These are phyloP conservation scores for Lasiodiplodia citricola DNA, from an alignment of 2,329 filamentous ascomycete species.

Conservation along the genomic window DNA sequence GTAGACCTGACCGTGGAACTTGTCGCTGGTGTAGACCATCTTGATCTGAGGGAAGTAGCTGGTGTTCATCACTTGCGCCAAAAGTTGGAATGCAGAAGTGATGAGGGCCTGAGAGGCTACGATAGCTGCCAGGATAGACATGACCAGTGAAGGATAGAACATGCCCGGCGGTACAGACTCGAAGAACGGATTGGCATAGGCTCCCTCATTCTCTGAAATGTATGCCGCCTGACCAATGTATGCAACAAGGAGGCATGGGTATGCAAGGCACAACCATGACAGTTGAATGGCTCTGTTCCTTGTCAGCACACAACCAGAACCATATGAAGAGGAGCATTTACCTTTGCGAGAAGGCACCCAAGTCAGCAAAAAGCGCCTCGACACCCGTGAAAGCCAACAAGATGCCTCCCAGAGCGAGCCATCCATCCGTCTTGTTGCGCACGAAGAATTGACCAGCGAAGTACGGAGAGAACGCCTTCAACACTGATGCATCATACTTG, in stretches of 20 bases:
- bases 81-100: slow-evolving; percentile 61
- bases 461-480: slow-evolving; percentile 60
- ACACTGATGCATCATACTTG: slow-evolving; percentile 54
- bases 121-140: slow-evolving; percentile 73
- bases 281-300: slow-evolving; percentile 67
- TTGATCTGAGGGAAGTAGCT: slow-evolving; percentile 79
- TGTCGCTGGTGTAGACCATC: slow-evolving; percentile 71
- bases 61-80: slow-evolving; percentile 73
- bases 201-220: slow-evolving; percentile 64
- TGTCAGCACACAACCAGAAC: background rate
- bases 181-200: slow-evolving; percentile 76
- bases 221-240: slow-evolving; percentile 78
- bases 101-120: slow-evolving; percentile 79
- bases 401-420: slow-evolving; percentile 70
- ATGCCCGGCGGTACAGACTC: slow-evolving; percentile 70
- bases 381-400: slow-evolving; percentile 76
- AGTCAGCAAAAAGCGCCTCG: slow-evolving; percentile 79
- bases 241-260: slow-evolving; percentile 69
- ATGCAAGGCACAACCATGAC: slow-evolving; percentile 71
- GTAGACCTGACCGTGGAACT: slow-evolving; percentile 76
- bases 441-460: slow-evolving; percentile 67
- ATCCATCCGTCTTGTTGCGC: slow-evolving; percentile 64
- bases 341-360: slow-evolving; percentile 71
- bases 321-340: background rate
- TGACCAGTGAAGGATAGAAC: slow-evolving; percentile 69